Conservation (phyloP, 2,329 filamentous ascomycete species). For the Fusarium sp. region DNA sequence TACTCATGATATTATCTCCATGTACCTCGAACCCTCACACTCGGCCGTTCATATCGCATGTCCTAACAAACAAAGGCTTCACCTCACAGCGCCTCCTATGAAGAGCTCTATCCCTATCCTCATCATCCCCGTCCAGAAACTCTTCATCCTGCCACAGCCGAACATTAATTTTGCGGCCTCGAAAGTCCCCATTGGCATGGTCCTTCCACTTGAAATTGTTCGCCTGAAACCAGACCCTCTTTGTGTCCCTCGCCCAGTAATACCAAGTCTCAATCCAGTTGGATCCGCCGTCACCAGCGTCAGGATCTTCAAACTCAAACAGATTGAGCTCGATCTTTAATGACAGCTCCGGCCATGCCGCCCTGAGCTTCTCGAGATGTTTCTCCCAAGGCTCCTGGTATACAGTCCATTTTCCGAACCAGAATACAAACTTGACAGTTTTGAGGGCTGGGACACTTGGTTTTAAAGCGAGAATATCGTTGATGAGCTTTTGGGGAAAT, state of each 20-base stretch:
- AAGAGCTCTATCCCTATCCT: not conserved
- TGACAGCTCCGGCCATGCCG: not conserved
- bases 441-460: not conserved
- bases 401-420: not conserved
- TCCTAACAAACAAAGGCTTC: not conserved
- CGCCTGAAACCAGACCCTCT: not conserved
- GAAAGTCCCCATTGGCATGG: not conserved
- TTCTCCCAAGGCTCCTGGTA: not conserved
- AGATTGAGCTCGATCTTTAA: not conserved
- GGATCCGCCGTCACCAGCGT: accelerated
- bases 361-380: not conserved
- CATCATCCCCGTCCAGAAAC: accelerated
- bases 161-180: not conserved
- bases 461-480: not conserved
- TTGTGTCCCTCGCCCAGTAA: not conserved
- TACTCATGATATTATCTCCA: not conserved
- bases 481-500: not conserved
- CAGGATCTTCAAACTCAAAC: not conserved
- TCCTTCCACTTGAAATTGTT: not conserved
- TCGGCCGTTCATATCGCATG: not conserved
- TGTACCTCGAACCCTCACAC: accelerated
- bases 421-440: not conserved
- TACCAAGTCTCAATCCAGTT: not conserved
- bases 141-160: not conserved
- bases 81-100: accelerated